phyloP scores from a whole-genome alignment of 2,329 filamentous ascomycete genomes.

The Knoxdaviesia capensis region DNA sequence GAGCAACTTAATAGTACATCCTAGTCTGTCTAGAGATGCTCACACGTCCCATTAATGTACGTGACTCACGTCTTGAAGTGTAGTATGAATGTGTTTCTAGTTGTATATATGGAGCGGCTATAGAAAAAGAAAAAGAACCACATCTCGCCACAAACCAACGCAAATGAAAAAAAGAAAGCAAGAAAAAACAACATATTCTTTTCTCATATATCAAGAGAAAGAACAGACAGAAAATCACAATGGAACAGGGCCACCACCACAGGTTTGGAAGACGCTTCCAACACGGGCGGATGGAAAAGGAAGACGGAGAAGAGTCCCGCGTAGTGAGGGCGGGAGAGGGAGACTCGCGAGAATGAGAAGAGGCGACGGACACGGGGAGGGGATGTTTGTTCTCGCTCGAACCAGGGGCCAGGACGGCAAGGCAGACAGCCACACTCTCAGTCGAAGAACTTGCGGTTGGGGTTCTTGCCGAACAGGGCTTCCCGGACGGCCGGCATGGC shows the following conservation, averaged over 20 bases:
- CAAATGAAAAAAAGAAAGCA: background rate
- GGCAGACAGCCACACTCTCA: constrained; percentile 28
- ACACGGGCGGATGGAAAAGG: too few relatives aligned
- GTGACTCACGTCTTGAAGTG: too few relatives aligned
- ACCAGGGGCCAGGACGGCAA: too few relatives aligned
- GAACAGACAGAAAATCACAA: background rate
- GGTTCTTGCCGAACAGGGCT: constrained; percentile 82
- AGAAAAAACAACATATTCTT: too few relatives aligned
- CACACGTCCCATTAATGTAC: too few relatives aligned
- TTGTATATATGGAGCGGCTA: too few relatives aligned
- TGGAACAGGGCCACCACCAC: background rate
- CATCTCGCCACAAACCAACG: background rate
- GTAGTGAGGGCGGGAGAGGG: background rate
- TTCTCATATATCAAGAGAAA: too few relatives aligned
- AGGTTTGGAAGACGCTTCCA: too few relatives aligned
- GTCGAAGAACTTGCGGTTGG: constrained; percentile 89
- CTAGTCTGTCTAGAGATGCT: too few relatives aligned
- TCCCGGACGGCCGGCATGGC: constrained; percentile 70
- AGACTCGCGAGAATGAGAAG: background rate
- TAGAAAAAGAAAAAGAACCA: background rate
- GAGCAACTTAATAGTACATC: too few relatives aligned
- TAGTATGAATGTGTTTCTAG: too few relatives aligned
- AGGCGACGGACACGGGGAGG: background rate
- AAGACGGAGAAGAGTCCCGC: background rate
- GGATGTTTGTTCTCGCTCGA: background rate